Conservation (phyloP, 2,329 filamentous ascomycete species). For the Colletotrichum sp. region DNA sequence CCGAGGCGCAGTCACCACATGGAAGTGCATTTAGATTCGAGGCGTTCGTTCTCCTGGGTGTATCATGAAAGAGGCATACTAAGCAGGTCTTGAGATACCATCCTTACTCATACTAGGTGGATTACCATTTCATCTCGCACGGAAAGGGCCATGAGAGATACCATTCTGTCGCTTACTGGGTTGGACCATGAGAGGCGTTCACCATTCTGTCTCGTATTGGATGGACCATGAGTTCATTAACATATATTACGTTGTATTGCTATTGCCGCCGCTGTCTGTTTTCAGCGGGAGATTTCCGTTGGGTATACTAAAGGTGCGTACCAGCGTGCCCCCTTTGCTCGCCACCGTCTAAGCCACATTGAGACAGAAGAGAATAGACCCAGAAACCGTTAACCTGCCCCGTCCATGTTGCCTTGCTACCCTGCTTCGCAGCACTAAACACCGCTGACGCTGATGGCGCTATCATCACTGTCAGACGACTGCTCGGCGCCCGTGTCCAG, state of each 20-base stretch:
- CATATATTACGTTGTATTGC: neutral
- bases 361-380: neutral
- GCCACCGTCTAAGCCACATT: neutral
- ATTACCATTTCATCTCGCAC: neutral
- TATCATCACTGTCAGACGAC: conserved; percentile 40
- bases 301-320: neutral
- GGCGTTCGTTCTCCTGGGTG: neutral
- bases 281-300: neutral
- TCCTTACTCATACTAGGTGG: neutral
- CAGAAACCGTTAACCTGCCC: neutral
- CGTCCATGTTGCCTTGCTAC: neutral
- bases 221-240: neutral
- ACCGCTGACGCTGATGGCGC: neutral
- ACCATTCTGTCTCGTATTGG: neutral
- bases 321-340: neutral
- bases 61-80: neutral
- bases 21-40: neutral
- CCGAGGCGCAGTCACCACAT: neutral
- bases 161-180: too few relatives aligned
- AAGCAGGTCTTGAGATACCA: neutral
- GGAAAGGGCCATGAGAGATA: neutral
- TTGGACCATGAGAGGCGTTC: neutral
- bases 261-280: neutral
- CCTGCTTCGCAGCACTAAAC: neutral
- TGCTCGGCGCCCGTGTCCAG: conserved; percentile 29